These are phyloP conservation scores for Euphorbia celastroides DNA, from an alignment of 441 rosid species.

Conservation along the genomic window DNA sequence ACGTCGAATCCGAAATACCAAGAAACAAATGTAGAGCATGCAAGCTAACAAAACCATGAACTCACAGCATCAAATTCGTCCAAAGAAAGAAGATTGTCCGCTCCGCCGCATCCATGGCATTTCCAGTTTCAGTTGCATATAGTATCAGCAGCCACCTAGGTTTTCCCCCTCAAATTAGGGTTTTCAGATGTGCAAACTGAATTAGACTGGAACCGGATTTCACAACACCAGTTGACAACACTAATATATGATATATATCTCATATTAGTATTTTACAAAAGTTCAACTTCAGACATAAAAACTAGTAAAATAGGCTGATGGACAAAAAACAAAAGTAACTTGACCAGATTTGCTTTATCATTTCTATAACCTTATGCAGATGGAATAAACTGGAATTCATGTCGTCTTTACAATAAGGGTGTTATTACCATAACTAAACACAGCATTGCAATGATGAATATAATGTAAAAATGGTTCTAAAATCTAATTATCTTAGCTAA, in stretches of 20 bases:
- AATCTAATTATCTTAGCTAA: too few relatives aligned
- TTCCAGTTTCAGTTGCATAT: conserved; percentile 82
- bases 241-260: neutral
- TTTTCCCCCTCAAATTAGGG: conserved; percentile 18
- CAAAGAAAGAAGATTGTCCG: conserved; percentile 41
- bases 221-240: neutral
- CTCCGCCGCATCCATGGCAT: conserved; percentile 82
- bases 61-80: conserved; percentile 64
- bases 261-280: too few relatives aligned
- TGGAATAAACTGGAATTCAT: too few relatives aligned
- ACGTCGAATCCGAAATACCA: neutral
- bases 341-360: too few relatives aligned
- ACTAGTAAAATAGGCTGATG: too few relatives aligned
- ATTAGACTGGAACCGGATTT: neutral
- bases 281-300: too few relatives aligned
- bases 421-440: too few relatives aligned
- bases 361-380: too few relatives aligned
- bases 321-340: too few relatives aligned
- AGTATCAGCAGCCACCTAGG: conserved; percentile 40
- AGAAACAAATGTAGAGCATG: neutral
- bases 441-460: too few relatives aligned
- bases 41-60: neutral
- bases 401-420: too few relatives aligned
- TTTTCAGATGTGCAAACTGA: neutral
- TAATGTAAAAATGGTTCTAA: too few relatives aligned